These are phyloP conservation scores for Wickerhamiella occidentalis DNA, from an alignment of 805 yeast species.

Conservation along the genomic window DNA sequence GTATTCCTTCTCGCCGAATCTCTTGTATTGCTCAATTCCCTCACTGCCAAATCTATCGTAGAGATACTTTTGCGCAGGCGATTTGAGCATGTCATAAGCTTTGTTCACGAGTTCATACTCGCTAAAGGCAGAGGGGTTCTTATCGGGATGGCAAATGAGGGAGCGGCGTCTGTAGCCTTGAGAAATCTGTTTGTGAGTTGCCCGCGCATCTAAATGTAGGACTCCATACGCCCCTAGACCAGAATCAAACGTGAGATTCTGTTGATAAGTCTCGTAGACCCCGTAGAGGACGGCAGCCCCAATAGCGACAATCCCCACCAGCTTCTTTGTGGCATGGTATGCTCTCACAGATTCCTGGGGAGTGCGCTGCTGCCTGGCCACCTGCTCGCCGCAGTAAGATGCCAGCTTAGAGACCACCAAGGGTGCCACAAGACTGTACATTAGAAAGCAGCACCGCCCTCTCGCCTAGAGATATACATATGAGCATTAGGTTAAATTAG, in stretches of 20 bases:
- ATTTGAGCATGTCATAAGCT: constrained; percentile 64
- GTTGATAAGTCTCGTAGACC: background rate
- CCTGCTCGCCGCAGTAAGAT: background rate
- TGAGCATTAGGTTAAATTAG: background rate
- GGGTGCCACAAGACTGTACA: background rate
- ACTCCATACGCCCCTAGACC: constrained; percentile 14
- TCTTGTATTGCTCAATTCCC: background rate
- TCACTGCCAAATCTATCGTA: constrained; percentile 80
- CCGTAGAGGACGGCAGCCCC: background rate
- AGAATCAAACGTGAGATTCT: background rate
- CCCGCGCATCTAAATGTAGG: constrained; percentile 18
- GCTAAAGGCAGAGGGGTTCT: constrained; percentile 15
- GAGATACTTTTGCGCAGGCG: constrained; percentile 60
- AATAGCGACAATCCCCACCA: background rate
- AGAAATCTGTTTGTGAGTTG: constrained; percentile 17
- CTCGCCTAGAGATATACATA: too few species aligned
- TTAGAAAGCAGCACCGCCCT: constrained; percentile 1
- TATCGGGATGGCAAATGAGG: constrained; percentile 29
- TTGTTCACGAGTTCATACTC: constrained; percentile 10
- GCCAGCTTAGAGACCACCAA: background rate
- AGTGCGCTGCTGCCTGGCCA: background rate
- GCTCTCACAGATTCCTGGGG: background rate
- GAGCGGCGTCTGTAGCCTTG: constrained; percentile 20
- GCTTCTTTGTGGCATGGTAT: background rate
- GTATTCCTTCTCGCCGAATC: background rate